These are phyloP conservation scores for Ormosia emarginata DNA, from an alignment of 306 rosid species.

Conservation along the genomic window DNA sequence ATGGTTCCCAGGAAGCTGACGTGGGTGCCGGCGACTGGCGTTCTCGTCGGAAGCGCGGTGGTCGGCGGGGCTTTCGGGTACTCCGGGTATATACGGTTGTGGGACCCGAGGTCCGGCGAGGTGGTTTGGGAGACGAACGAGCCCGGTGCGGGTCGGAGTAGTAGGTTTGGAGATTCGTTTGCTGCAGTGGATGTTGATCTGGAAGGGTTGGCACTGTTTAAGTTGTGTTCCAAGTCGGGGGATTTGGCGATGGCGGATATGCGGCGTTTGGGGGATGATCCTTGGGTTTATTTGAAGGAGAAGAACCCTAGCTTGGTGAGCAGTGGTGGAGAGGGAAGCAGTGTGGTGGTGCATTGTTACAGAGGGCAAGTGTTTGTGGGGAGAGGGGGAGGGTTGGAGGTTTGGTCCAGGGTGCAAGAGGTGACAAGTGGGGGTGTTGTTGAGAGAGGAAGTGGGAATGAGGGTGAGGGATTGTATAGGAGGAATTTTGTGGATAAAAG, in stretches of 20 bases:
- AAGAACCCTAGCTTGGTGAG: constrained; percentile 62
- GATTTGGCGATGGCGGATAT: constrained; percentile 88
- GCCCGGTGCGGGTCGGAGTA: constrained; percentile 84
- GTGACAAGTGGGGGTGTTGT: constrained; percentile 5
- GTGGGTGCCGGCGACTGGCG: constrained; percentile 56
- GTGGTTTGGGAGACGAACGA: constrained; percentile 85
- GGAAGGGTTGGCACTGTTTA: constrained; percentile 57
- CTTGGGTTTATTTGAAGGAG: constrained; percentile 84
- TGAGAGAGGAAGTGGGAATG: constrained; percentile 30
- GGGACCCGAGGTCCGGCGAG: constrained; percentile 68
- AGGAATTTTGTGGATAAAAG: constrained; percentile 77
- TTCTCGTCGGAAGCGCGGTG: constrained; percentile 57
- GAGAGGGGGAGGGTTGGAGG: constrained; percentile 78
- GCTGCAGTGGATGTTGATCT: constrained; percentile 61
- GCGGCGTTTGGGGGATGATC: constrained; percentile 70
- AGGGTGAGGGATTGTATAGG: constrained; percentile 47
- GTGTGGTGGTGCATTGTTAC: constrained; percentile 52
- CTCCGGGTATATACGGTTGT: constrained; percentile 68
- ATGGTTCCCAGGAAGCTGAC: constrained; percentile 57
- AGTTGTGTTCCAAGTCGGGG: constrained; percentile 78
- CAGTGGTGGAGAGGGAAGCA: constrained; percentile 20
- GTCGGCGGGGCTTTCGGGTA: constrained; percentile 72
- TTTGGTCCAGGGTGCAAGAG: constrained; percentile 58
- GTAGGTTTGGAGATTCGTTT: constrained; percentile 79
- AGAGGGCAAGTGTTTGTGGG: constrained; percentile 70